Evolutionary conservation across 2,329 filamentous ascomycete species (phyloP).

Genomic region (Chrysoporthe austroafricana): DNA sequence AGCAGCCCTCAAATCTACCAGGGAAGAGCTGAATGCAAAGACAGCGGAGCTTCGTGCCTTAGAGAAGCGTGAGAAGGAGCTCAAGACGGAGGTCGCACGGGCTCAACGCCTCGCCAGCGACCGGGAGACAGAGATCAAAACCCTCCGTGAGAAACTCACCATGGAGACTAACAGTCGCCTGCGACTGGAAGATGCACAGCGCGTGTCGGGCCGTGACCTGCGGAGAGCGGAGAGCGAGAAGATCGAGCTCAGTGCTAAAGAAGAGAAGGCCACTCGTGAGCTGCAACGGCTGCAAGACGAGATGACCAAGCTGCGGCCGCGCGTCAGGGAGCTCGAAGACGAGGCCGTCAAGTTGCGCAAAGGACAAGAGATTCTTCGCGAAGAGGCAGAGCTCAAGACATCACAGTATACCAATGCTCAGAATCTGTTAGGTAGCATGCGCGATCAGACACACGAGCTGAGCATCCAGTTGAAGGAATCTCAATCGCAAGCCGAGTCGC

Average conservation of each 20-base stretch:
- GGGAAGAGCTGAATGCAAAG: constrained; percentile 70
- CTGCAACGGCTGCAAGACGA: constrained; percentile 75
- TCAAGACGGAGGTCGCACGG: constrained; percentile 72
- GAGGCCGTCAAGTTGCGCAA: constrained; percentile 69
- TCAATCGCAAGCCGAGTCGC: constrained; percentile 76
- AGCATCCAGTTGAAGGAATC: constrained; percentile 90
- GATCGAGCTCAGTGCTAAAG: constrained; percentile 73
- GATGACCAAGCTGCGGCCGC: constrained; percentile 65
- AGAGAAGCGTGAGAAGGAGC: constrained; percentile 80
- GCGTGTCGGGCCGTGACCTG: constrained; percentile 74
- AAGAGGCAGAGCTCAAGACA: constrained; percentile 82
- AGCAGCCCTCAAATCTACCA: constrained; percentile 71
- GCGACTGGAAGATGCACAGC: constrained; percentile 78
- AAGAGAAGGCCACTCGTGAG: constrained; percentile 73
- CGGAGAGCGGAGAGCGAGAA: constrained; percentile 79
- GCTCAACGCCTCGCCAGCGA: constrained; percentile 73
- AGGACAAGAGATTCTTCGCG: constrained; percentile 69
- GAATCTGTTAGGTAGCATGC: constrained; percentile 86
- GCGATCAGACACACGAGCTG: constrained; percentile 87
- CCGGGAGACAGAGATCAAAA: constrained; percentile 77
- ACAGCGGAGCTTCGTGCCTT: constrained; percentile 69
- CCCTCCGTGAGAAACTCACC: constrained; percentile 76
- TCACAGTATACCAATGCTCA: constrained; percentile 87
- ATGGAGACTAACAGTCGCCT: constrained; percentile 73
- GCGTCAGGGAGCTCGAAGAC: constrained; percentile 71